These are phyloP conservation scores for Fusarium anguioides DNA, from an alignment of 2,329 filamentous ascomycete species.

Conservation along the genomic window DNA sequence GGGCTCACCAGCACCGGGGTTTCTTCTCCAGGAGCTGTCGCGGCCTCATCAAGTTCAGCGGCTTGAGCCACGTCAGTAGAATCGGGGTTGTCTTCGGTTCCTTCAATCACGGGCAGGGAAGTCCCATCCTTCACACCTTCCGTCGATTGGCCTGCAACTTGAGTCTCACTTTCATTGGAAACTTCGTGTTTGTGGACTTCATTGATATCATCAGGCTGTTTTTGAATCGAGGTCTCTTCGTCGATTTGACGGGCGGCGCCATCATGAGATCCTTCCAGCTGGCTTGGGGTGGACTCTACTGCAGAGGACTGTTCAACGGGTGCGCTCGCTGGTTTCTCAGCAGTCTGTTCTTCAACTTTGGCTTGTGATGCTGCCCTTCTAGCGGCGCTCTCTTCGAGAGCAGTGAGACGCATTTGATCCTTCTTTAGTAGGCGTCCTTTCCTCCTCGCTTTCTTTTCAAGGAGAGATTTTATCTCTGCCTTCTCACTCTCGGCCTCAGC, in stretches of 20 bases:
- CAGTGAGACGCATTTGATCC: slow-evolving; percentile 32
- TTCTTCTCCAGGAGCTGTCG: slow-evolving; percentile 30
- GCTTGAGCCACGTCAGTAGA: neutral
- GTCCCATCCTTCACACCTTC: neutral
- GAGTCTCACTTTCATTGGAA: neutral
- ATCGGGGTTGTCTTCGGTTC: neutral
- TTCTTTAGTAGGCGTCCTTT: slow-evolving; percentile 40
- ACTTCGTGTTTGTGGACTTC: neutral
- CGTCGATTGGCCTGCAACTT: neutral
- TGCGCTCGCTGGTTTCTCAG: slow-evolving; percentile 16
- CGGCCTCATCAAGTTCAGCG: slow-evolving; percentile 5
- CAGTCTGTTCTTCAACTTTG: slow-evolving; percentile 36
- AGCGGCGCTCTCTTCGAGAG: slow-evolving; percentile 38
- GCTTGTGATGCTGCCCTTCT: slow-evolving; percentile 45
- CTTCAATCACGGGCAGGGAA: neutral
- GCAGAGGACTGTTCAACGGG: neutral
- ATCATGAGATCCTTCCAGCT: slow-evolving; percentile 2
- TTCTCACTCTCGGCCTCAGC: slow-evolving; percentile 41
- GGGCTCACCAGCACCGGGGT: slow-evolving; percentile 13
- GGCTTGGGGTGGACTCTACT: neutral
- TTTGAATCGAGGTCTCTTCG: neutral
- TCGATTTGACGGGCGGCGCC: neutral
- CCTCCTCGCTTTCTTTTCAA: slow-evolving; percentile 53
- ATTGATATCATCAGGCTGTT: neutral
- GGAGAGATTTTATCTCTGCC: slow-evolving; percentile 51